These are phyloP conservation scores for Calocybe indica DNA, from an alignment of 768 basidiomycete genomes.

Conservation along the genomic window DNA sequence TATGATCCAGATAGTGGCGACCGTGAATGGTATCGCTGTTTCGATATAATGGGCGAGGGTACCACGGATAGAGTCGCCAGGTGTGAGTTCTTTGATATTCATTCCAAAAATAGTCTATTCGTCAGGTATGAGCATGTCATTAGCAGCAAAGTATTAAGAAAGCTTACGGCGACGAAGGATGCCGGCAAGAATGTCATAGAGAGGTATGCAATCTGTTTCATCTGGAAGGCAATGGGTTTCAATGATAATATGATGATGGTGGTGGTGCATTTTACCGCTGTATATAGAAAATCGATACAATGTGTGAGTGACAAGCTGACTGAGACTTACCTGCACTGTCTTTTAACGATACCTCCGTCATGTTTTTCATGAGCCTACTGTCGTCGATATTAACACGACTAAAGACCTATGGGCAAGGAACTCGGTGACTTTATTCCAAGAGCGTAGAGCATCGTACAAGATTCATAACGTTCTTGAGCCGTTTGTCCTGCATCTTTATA, in stretches of 20 bases:
- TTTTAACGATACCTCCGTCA: slow-evolving; percentile 46
- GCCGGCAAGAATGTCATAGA: slow-evolving; percentile 60
- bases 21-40: slow-evolving; percentile 39
- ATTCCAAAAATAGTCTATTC: slow-evolving; percentile 53
- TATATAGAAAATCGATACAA: not conserved
- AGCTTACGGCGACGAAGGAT: slow-evolving; percentile 41
- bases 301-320: not conserved
- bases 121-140: not conserved
- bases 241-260: not conserved
- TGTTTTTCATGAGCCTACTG: slow-evolving; percentile 41
- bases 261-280: slow-evolving; percentile 14
- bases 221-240: slow-evolving; percentile 17
- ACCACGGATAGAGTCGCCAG: slow-evolving; percentile 17
- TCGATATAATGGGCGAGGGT: slow-evolving; percentile 37
- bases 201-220: slow-evolving; percentile 57
- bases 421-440: not conserved
- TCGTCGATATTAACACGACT: slow-evolving; percentile 54
- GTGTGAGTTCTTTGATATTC: slow-evolving; percentile 44
- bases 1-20: slow-evolving; percentile 47
- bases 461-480: slow-evolving; percentile 48
- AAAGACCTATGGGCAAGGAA: slow-evolving; percentile 37
- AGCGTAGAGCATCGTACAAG: slow-evolving; percentile 31
- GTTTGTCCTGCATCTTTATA: slow-evolving; percentile 38
- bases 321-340: slow-evolving; percentile 37
- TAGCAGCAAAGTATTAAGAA: not conserved